A percentile compares a stretch with the other conserved stretches of the same genome.
Evolutionary conservation across 441 rosid species (phyloP).

Genomic region (Pelargonium fulgidum): DNA sequence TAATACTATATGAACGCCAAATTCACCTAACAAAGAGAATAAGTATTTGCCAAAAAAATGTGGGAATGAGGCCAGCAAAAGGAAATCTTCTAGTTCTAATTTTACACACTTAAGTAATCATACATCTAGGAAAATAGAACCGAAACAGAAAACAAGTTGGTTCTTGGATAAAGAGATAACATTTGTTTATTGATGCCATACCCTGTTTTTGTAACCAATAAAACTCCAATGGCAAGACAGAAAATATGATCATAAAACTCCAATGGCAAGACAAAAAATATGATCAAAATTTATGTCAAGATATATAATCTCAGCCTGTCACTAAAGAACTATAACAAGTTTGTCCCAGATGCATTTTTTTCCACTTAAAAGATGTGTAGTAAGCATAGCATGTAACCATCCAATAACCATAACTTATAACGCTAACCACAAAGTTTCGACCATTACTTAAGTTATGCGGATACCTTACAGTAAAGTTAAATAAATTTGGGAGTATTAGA

Average conservation of each 20-base stretch:
- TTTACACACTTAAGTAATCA: background rate
- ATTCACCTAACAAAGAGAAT: background rate
- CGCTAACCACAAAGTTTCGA: no score
- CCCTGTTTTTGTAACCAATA: background rate
- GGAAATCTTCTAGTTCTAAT: background rate
- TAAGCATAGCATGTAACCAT: no score
- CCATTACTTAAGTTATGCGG: no score
- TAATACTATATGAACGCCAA: background rate
- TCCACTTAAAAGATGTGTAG: no score
- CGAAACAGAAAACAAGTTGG: background rate
- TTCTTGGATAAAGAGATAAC: background rate
- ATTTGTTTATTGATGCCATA: background rate
- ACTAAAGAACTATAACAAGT: background rate
- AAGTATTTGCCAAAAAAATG: background rate
- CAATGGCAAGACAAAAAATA: background rate
- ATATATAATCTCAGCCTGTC: background rate
- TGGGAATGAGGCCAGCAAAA: background rate
- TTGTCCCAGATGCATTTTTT: background rate
- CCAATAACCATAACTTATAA: no score
- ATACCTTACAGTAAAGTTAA: no score
- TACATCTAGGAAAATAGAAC: background rate
- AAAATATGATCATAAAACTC: background rate
- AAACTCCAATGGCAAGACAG: background rate
- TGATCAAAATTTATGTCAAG: background rate
- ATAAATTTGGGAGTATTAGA: no score